phyloP scores from a whole-genome alignment of 1,139 yeast species.

The Suhomyces bribrorum region DNA sequence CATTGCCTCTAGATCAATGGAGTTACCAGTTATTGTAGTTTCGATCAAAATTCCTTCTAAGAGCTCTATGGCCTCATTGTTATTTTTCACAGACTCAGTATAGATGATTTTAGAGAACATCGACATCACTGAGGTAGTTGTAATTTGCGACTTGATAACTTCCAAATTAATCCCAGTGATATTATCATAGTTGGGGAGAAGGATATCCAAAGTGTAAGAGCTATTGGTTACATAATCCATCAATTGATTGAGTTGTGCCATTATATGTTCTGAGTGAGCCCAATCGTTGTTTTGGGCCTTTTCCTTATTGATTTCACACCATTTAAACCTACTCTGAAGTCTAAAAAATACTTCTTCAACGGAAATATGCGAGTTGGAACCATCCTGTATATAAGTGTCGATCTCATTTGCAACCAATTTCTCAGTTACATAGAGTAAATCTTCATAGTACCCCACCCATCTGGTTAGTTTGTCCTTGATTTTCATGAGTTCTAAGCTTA shows the following conservation, averaged over 20 bases:
- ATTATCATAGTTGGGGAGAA: conserved; percentile 50
- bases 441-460: conserved; percentile 35
- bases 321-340: conserved; percentile 27
- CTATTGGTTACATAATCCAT: conserved; percentile 13
- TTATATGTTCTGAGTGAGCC: conserved; percentile 32
- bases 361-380: not conserved
- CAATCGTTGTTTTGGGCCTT: conserved; percentile 34
- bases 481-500: conserved; percentile 39
- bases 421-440: conserved; percentile 5
- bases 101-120: conserved; percentile 62
- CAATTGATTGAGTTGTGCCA: conserved; percentile 26
- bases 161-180: conserved; percentile 59
- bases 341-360: conserved; percentile 2
- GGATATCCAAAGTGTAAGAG: conserved; percentile 14
- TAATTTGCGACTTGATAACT: conserved; percentile 60
- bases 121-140: conserved; percentile 65
- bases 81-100: conserved; percentile 35
- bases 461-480: conserved; percentile 37
- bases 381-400: not conserved
- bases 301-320: conserved; percentile 38
- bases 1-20: conserved; percentile 26
- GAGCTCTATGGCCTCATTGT: conserved; percentile 50
- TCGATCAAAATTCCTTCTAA: conserved; percentile 54
- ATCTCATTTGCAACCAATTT: not conserved
- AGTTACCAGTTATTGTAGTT: conserved; percentile 3